Conservation (phyloP, 345 rosid species). For the Aethionema arabicum region DNA sequence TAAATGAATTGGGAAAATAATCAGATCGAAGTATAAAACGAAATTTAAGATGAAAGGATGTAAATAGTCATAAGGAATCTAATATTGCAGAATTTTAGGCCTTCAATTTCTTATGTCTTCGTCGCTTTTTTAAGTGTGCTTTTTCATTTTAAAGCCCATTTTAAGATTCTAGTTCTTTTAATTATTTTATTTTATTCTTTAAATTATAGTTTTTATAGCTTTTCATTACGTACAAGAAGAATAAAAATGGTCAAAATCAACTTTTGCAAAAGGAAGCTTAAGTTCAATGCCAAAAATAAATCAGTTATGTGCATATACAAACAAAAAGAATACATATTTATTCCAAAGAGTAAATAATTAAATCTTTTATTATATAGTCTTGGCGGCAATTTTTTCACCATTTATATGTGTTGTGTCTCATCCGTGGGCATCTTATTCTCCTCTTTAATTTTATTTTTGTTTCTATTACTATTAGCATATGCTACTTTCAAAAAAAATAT, state of each 20-base stretch:
- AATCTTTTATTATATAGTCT: slow-evolving; percentile 19
- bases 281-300: slow-evolving; percentile 7
- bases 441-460: slow-evolving; percentile 4
- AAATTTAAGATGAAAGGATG: slow-evolving; percentile 6
- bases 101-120: slow-evolving; percentile 29
- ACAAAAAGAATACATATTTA: slow-evolving; percentile 28
- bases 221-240: slow-evolving; percentile 26
- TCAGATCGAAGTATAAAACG: slow-evolving; percentile 17
- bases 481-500: too few species aligned
- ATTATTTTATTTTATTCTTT: background rate
- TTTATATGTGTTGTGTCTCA: slow-evolving; percentile 19
- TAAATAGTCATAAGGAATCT: slow-evolving; percentile 30
- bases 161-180: slow-evolving; percentile 4
- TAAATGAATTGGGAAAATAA: background rate
- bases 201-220: background rate
- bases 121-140: slow-evolving; percentile 26
- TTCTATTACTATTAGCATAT: background rate
- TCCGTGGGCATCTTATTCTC: slow-evolving; percentile 31
- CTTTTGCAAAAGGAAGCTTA: slow-evolving; percentile 25
- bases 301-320: slow-evolving; percentile 23
- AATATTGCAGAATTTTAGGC: slow-evolving; percentile 34
- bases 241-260: slow-evolving; percentile 33
- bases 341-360: slow-evolving; percentile 12
- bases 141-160: slow-evolving; percentile 32
- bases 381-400: slow-evolving; percentile 27